Conservation (phyloP, 1,139 yeast genomes). For the Nematodospora anomalae region DNA sequence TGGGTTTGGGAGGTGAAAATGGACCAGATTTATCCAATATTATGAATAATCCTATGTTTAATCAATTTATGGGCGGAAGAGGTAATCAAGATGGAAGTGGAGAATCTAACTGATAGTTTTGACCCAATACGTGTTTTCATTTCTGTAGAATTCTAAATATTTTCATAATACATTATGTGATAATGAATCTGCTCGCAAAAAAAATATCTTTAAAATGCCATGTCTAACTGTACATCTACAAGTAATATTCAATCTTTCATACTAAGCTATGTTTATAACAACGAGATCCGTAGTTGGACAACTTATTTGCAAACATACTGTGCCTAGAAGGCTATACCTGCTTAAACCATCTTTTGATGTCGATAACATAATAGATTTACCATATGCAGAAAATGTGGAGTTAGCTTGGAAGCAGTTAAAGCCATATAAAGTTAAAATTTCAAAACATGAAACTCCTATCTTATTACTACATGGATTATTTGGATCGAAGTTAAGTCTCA, state of each 20-base stretch:
- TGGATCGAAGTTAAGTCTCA: slow-evolving; percentile 45
- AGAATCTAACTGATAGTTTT: background rate
- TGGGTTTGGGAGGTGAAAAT: slow-evolving; percentile 60
- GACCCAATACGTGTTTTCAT: no score
- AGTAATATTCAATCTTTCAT: no score
- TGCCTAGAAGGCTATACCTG: background rate
- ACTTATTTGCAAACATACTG: no score
- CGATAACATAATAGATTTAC: slow-evolving; percentile 13
- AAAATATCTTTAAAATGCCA: no score
- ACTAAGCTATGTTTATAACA: no score
- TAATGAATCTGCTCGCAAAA: background rate
- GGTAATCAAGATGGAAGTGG: slow-evolving; percentile 7
- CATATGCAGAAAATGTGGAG: slow-evolving; percentile 11
- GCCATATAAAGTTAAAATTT: slow-evolving; percentile 6
- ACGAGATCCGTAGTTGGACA: no score
- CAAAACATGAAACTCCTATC: slow-evolving; percentile 26
- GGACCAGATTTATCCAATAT: slow-evolving; percentile 63
- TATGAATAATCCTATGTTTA: slow-evolving; percentile 78
- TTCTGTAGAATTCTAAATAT: background rate
- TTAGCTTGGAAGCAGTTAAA: slow-evolving; percentile 10
- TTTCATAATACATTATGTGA: background rate
- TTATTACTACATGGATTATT: slow-evolving; percentile 51
- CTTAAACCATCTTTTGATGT: slow-evolving; percentile 6
- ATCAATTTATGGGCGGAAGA: slow-evolving; percentile 51
- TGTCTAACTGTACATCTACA: no score